Conservation (phyloP, 306 rosid genomes). For the Hippophae gyantsensis region DNA sequence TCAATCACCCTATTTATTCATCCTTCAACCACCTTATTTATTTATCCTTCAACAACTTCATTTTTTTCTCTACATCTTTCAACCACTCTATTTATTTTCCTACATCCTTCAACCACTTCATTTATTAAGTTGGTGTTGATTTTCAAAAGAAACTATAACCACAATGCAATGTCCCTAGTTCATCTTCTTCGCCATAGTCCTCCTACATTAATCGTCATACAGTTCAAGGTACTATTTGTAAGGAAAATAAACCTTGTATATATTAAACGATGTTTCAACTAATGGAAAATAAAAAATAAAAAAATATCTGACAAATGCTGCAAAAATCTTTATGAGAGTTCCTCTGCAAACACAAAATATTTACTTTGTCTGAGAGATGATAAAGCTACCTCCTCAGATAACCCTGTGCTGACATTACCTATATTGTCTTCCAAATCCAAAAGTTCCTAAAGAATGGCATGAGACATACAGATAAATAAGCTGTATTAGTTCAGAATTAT, state of each 20-base stretch:
- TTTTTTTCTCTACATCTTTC: no score
- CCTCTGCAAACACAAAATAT: conserved; percentile 5
- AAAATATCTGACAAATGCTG: conserved; percentile 14
- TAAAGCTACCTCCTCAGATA: conserved; percentile 17
- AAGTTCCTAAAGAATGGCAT: conserved; percentile 6
- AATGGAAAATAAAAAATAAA: neutral
- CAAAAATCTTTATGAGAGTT: conserved; percentile 13
- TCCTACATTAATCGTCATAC: conserved; percentile 7
- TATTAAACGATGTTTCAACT: neutral
- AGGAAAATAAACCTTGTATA: neutral
- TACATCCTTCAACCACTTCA: no score
- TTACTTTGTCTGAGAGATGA: conserved; percentile 9
- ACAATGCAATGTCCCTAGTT: conserved; percentile 17
- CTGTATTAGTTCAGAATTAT: neutral
- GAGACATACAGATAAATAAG: neutral
- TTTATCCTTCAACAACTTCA: no score
- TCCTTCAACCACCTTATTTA: no score
- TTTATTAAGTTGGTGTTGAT: no score
- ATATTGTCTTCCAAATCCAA: conserved; percentile 21
- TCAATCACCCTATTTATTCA: no score
- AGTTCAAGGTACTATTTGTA: neutral
- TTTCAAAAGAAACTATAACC: conserved; percentile 11
- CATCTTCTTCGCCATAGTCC: conserved; percentile 15
- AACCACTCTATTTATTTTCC: no score
- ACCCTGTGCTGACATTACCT: conserved; percentile 20